Base-by-base conservation (phyloP, 164 flowering plant species). In the Taxillus chinensis region DNA sequence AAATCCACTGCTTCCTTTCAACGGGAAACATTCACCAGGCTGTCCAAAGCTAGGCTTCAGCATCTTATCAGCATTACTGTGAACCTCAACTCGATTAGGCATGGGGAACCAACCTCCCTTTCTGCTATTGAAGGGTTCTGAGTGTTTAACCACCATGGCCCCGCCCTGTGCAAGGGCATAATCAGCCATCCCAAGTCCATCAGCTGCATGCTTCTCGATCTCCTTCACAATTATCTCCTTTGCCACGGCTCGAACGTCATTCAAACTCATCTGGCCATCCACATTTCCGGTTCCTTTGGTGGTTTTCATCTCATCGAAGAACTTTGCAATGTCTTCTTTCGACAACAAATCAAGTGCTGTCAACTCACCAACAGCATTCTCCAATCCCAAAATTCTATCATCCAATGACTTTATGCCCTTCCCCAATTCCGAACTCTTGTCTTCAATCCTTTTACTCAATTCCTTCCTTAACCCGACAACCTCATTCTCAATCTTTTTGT, bases 31-130 rank as follows among this genome's bases (percentile, higher is more conserved):
- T 68, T 83, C 80, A 14, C 97, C 97, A 16, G 97, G 97, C 77
- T 88, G 86, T 41, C 97, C 97, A 79, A 90, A 90, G 73, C 97
- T 90, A 0, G 97, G 97, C 41, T 38, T 75, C 73, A 90, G 59
- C 86, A 90, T 79, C 78, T 71, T 85, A 5, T 55, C 75, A 8
- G 97, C 84, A 66, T 77, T 66, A 9, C 37, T 37, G 55, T 78
- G 80, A 63, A 84, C 81, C 54, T 62, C 72, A 65, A 52, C 63
- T 15, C 65, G 61, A 4, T 45, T 27, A 15, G 16, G 40, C 60
- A 8, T 51, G 8, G 57, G 12, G 40, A 70, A 64, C 83, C 82
- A 80, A 11, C 62, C 48, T 53, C 67, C 67, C 55, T 70, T 80
- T 45, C 72, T 74, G 56, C 13, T 52, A 55, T 52, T 15, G 69